These are phyloP conservation scores for Arthrinium puccinioides DNA, from an alignment of 2,329 filamentous ascomycete genomes.

Conservation along the genomic window DNA sequence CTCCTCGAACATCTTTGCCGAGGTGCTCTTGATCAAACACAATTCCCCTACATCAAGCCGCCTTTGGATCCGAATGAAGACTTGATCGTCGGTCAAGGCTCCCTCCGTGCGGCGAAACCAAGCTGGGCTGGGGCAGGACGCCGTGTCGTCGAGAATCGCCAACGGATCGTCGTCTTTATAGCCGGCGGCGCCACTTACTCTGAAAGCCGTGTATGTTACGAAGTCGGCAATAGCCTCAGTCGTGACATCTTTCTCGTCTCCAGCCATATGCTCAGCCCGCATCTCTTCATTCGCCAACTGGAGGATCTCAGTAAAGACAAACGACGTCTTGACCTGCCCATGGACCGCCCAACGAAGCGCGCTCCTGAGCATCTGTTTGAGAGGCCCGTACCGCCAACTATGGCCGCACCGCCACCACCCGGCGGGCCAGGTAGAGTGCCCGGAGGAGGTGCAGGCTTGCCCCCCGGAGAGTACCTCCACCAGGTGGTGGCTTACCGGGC, in stretches of 20 bases:
- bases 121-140: conserved; percentile 87
- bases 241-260: conserved; percentile 84
- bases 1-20: conserved; percentile 69
- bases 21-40: conserved; percentile 56
- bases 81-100: conserved; percentile 55
- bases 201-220: conserved; percentile 84
- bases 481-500: conserved; percentile 26
- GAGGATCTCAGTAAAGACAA: conserved; percentile 71
- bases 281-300: conserved; percentile 75
- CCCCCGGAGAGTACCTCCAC: conserved; percentile 15
- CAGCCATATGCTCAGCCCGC: conserved; percentile 86
- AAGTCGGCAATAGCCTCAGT: conserved; percentile 63
- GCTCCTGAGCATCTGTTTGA: conserved; percentile 85
- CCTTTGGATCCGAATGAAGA: conserved; percentile 58
- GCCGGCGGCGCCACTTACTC: conserved; percentile 93
- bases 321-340: conserved; percentile 70
- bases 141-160: conserved; percentile 70
- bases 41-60: conserved; percentile 69
- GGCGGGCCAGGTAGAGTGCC: conserved; percentile 18
- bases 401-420: conserved; percentile 16
- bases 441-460: conserved; percentile 20
- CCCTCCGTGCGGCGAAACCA: conserved; percentile 83
- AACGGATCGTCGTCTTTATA: conserved; percentile 89
- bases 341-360: conserved; percentile 71
- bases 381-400: conserved; percentile 44